phyloP scores from a whole-genome alignment of 108 stramenopile genomes.

The Mayamaea pseudoterrestris region DNA sequence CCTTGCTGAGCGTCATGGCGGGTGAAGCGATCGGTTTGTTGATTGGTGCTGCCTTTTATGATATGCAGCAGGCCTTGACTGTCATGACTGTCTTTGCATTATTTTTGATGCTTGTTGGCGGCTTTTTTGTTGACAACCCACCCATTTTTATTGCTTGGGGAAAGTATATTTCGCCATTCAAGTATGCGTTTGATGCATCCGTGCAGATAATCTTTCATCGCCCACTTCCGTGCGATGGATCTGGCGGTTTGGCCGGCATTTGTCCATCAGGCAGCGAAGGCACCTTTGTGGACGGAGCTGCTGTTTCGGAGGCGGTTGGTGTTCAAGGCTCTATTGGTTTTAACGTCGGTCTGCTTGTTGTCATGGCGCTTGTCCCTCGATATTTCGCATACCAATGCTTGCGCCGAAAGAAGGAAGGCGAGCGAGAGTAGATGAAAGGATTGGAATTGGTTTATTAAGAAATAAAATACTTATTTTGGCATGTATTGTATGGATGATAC shows the following conservation, averaged over 20 bases:
- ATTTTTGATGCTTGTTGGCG: conserved; percentile 44
- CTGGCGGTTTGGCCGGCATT: conserved; percentile 17
- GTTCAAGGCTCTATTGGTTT: conserved; percentile 45
- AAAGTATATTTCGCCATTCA: conserved; percentile 50
- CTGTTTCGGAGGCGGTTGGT: conserved; percentile 39
- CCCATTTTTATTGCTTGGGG: conserved; percentile 40
- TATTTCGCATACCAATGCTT: conserved; percentile 49
- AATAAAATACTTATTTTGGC: too few species aligned
- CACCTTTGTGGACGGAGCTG: conserved; percentile 11
- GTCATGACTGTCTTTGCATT: conserved; percentile 40
- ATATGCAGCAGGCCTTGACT: conserved; percentile 42
- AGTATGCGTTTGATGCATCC: conserved; percentile 47
- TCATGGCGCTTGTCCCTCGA: conserved; percentile 34
- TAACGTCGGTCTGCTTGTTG: conserved; percentile 43
- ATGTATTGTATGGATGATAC: too few species aligned
- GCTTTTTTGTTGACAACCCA: conserved; percentile 54
- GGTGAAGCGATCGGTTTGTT: conserved; percentile 56
- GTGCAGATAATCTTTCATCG: conserved; percentile 39
- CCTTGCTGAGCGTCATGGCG: conserved; percentile 45
- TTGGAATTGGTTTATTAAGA: not conserved
- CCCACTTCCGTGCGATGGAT: conserved; percentile 53
- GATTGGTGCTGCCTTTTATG: conserved; percentile 49
- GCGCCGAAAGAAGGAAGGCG: conserved; percentile 27
- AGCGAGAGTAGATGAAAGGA: conserved; percentile 3
- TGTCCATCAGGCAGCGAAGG: conserved; percentile 17